Base-by-base conservation (phyloP, 495 filamentous ascomycete genomes). In the Oidiodendron maius region DNA sequence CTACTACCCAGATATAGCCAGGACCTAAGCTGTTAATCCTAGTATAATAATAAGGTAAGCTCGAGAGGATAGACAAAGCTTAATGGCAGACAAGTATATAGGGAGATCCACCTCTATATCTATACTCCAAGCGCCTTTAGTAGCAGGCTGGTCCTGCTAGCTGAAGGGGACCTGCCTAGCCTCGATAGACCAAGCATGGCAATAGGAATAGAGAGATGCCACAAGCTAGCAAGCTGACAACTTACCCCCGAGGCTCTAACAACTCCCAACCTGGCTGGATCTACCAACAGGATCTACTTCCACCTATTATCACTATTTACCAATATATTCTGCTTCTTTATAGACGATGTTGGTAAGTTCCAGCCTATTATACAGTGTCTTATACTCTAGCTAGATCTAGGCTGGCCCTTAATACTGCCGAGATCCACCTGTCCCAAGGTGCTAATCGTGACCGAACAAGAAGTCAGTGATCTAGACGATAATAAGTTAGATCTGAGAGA, bases 271-370 rank as follows among this genome's bases (percentile, higher is more conserved):
- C 47, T 25, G 30, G 16, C 41, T 21, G 37, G 41, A 34, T 22
- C 48, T 23, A 39, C n/a, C n/a, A n/a, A 51, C 43, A 37, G 17
- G 8, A 48, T 48, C 36, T 48, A 48, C 55, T 44, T 32, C 36
- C 40, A 37, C 28, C 52, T 58, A 10, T 37, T 58, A 20, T 46
- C 40, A 34, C 46, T 46, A 25, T 57, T 57, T 44, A 44, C 26
- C 10, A 43, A 58, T 47, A 42, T 51, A 2, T 43, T 58, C 46
- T 61, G 37, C 43, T 51, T 52, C 37, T 61, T 59, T 37, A 45
- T 38, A 34, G 42, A 40, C 39, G 42, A 61, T 46, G n/a, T 58
- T 40, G 46, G 47, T 46, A 41, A 47, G 11, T 47, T 61, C 46
- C 54, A 32, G 51, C 35, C 50, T 39, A 48, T 58, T 32, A 43